Percentiles rank a stretch among this genome's conserved stretches.
phyloP scores from a whole-genome alignment of 2,329 filamentous ascomycete genomes.

The Cordyceps javanica region DNA sequence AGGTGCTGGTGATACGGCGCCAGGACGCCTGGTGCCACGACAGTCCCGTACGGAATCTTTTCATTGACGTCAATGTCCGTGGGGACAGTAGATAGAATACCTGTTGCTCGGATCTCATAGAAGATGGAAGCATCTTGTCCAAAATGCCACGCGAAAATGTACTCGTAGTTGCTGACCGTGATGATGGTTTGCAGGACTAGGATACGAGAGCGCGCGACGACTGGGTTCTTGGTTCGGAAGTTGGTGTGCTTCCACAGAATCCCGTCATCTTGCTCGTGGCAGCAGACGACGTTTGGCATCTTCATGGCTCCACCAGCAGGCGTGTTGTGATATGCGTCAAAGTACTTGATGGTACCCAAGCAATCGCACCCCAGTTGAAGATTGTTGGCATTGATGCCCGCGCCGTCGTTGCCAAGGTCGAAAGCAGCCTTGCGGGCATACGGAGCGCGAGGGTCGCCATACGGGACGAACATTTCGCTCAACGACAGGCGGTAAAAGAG shows the following conservation, averaged over 20 bases:
- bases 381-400: constrained; percentile 60
- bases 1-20: constrained; percentile 65
- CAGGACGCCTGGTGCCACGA: constrained; percentile 54
- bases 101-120: constrained; percentile 33
- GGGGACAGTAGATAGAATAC: constrained; percentile 39
- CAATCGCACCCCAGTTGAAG: constrained; percentile 59
- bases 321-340: constrained; percentile 28
- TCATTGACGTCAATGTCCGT: constrained; percentile 46
- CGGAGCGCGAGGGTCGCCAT: constrained; percentile 55
- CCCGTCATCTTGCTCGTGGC: constrained; percentile 37
- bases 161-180: constrained; percentile 60
- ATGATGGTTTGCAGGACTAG: constrained; percentile 57
- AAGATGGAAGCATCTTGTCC: constrained; percentile 42
- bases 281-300: constrained; percentile 30
- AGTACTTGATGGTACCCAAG: constrained; percentile 51
- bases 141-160: constrained; percentile 39
- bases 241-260: constrained; percentile 60
- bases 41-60: constrained; percentile 48
- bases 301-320: constrained; percentile 24
- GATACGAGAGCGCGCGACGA: constrained; percentile 48
- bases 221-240: constrained; percentile 49
- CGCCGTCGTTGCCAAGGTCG: constrained; percentile 61
- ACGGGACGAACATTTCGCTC: constrained; percentile 63
- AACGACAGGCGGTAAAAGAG: constrained; percentile 59
- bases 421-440: constrained; percentile 63